Percentiles rank a stretch among this genome's conserved stretches.
Evolutionary conservation across 2,329 filamentous ascomycete genomes (phyloP).

Genomic region (Clonostachys rosea): DNA sequence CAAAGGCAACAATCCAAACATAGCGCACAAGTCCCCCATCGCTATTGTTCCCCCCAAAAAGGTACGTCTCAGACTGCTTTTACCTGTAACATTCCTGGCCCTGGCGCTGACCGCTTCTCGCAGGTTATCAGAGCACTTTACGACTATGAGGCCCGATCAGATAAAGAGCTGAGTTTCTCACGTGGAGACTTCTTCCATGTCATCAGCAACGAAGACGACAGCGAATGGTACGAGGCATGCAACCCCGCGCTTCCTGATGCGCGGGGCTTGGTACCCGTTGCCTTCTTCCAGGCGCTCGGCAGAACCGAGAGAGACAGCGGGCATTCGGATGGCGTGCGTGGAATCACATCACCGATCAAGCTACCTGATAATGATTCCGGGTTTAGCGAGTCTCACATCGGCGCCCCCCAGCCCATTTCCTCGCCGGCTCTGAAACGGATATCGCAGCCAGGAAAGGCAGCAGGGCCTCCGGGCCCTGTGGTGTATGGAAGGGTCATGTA

Average conservation of each 20-base stretch:
- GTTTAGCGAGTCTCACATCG: conserved; percentile 44
- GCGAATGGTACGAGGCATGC: conserved; percentile 97
- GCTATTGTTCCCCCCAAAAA: conserved; percentile 92
- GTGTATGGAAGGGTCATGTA: conserved; percentile 97
- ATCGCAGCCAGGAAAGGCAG: conserved; percentile 37
- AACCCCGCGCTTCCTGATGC: conserved; percentile 86
- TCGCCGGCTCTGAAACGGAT: conserved; percentile 27
- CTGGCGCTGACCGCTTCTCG: background rate
- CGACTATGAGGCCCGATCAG: conserved; percentile 76
- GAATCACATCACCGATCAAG: conserved; percentile 37
- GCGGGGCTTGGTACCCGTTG: conserved; percentile 86
- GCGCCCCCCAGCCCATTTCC: conserved; percentile 15
- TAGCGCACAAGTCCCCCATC: conserved; percentile 79
- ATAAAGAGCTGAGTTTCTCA: conserved; percentile 82
- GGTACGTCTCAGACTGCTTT: conserved; percentile 43
- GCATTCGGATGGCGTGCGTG: conserved; percentile 55
- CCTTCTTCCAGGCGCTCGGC: conserved; percentile 88
- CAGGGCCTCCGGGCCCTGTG: conserved; percentile 67
- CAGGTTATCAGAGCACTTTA: conserved; percentile 97
- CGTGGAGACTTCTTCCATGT: conserved; percentile 98
- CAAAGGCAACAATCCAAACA: conserved; percentile 63
- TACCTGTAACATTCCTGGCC: background rate
- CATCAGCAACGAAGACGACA: conserved; percentile 89
- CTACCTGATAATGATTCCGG: conserved; percentile 84
- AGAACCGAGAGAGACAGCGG: conserved; percentile 89